phyloP scores from a whole-genome alignment of 179 eudicot genomes.

The Heliamphora pulchella region DNA sequence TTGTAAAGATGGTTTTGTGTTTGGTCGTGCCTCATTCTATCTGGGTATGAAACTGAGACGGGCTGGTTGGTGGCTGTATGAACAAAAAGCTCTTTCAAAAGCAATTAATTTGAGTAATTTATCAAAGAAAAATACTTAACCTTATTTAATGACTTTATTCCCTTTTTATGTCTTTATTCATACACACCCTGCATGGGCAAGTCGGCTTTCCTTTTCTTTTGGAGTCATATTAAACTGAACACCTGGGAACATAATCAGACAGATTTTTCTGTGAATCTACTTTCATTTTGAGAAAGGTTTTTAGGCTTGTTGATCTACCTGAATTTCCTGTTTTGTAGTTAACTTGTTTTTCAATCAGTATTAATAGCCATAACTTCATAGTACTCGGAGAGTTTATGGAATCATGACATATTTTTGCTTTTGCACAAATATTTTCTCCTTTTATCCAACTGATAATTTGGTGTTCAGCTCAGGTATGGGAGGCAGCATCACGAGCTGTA shows the following conservation, averaged over 20 bases:
- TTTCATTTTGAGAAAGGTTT: neutral
- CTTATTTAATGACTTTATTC: neutral
- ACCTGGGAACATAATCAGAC: neutral
- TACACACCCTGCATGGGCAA: neutral
- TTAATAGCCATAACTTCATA: neutral
- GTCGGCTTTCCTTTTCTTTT: neutral
- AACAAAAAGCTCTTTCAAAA: neutral
- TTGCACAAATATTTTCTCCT: neutral
- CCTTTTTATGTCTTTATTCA: neutral
- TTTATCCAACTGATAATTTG: neutral
- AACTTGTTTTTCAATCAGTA: neutral
- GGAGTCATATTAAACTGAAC: neutral
- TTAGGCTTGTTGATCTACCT: conserved; percentile 13
- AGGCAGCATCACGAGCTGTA: conserved; percentile 69
- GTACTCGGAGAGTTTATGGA: neutral
- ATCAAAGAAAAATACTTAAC: neutral
- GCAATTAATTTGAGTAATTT: neutral
- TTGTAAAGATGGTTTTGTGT: neutral
- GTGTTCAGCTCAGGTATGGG: conserved; percentile 57
- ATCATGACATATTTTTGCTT: neutral
- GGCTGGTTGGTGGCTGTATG: neutral
- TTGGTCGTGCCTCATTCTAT: neutral
- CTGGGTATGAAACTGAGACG: neutral
- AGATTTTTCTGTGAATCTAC: neutral
- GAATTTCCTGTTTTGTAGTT: neutral